These are phyloP conservation scores for Glutinoglossum americanum DNA, from an alignment of 495 filamentous ascomycete species.

Conservation along the genomic window DNA sequence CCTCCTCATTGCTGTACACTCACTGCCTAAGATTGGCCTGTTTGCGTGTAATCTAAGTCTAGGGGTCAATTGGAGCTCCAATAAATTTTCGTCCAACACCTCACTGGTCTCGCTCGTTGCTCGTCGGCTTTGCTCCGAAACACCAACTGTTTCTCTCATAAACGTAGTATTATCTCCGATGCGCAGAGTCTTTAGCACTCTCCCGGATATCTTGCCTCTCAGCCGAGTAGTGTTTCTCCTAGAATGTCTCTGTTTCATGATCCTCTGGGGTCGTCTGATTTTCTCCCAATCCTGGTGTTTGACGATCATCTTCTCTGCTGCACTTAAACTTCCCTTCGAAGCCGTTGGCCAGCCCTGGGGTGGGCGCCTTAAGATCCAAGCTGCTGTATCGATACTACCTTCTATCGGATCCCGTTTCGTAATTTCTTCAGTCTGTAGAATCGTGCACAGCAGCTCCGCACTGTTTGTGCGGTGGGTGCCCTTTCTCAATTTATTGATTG, in stretches of 20 bases:
- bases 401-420: neutral
- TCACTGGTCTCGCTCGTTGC: neutral
- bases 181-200: neutral
- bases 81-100: neutral
- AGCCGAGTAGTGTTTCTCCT: neutral
- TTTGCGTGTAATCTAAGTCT: neutral
- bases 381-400: slow-evolving; percentile 1
- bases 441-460: neutral
- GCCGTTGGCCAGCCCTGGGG: neutral
- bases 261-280: neutral
- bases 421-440: neutral
- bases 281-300: slow-evolving; percentile 1
- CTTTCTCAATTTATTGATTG: neutral
- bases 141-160: neutral
- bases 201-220: neutral
- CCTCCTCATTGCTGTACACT: neutral
- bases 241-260: neutral
- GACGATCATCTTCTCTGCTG: neutral
- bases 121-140: neutral
- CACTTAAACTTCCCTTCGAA: neutral
- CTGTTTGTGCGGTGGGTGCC: neutral
- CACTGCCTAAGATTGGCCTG: no score
- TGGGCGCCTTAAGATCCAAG: neutral
- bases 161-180: neutral
- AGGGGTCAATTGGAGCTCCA: neutral